Base-by-base conservation (phyloP, 495 filamentous ascomycete species). In the Penicillium lividum region DNA sequence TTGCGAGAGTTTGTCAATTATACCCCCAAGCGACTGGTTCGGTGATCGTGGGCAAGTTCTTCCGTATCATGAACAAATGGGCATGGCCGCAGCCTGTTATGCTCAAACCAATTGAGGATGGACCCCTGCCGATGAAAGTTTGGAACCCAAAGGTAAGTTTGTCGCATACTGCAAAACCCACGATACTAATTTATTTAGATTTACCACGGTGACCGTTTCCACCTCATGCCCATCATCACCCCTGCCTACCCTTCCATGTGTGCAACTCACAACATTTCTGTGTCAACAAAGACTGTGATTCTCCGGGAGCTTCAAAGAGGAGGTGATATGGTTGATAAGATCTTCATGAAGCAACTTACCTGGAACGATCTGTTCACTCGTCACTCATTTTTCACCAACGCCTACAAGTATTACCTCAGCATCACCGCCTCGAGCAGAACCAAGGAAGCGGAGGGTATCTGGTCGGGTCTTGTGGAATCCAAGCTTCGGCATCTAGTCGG, bases 221-320 rank as follows among this genome's bases (percentile, higher is more conserved):
- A 97, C 71, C 73, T 94, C 15, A 98, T 98, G 94, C 94, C 94
- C 48, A 90, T 98, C 65, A 97, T 98, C 66, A 98, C 90, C 5
- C 94, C 94, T 2, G 91, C 95, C 3, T 97, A 96, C 73, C 94
- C 92, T 13, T 92, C 89, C 46, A 96, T 96, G 91, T 97, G 93
- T 67, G 87, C 95, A 3, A 97, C 93, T 0, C 93, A 97, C 77
- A 98, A 97, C 66, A 84, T 98, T 51, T 90, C 89, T 5, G 76
- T 82, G 64, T 97, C 92, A 0, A 95, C 93, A 1, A 93, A 91
- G 77, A 77, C 77, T 34, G 84, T 97, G 48, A 89, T 98, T 62
- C 80, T 90, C 53, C 82, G 86, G 10, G 94, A 98, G 63, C 79
- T 98, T 30, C 82, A 89, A 55, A 84, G 89, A 33, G 94, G 86